A percentile compares a stretch with the other conserved stretches of the same genome.
Evolutionary conservation across 305 asterid species (phyloP).

Genomic region (Solanum hybrid): DNA sequence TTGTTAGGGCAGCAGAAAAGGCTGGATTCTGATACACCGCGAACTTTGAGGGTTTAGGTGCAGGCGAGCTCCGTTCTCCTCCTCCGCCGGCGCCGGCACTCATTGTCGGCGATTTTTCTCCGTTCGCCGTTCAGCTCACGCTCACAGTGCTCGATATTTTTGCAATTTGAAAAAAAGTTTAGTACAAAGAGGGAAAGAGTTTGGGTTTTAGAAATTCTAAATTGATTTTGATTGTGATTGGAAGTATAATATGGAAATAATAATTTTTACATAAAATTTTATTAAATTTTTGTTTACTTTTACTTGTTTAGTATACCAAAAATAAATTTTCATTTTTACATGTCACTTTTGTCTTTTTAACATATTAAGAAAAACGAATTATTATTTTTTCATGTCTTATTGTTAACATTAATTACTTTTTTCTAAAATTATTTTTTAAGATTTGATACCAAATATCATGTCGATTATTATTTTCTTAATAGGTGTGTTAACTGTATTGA

Average conservation of each 20-base stretch:
- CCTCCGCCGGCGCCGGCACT: not conserved
- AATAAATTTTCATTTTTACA: too few species aligned
- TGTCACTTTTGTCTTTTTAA: too few species aligned
- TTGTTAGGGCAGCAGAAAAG: conserved; percentile 74
- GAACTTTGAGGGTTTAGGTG: conserved; percentile 47
- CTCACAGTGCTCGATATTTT: not conserved
- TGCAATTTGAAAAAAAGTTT: not conserved
- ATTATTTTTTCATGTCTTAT: not conserved
- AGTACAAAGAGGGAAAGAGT: not conserved
- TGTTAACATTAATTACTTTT: too few species aligned
- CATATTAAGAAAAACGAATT: too few species aligned
- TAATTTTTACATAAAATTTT: not conserved
- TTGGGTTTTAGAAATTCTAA: not conserved
- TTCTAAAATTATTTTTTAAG: too few species aligned
- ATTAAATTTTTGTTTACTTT: too few species aligned
- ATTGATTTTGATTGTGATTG: not conserved
- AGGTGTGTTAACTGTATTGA: not conserved
- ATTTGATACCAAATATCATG: too few species aligned
- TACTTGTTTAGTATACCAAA: too few species aligned
- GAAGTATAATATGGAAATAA: not conserved
- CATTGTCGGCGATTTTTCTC: not conserved
- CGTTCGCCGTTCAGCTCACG: not conserved
- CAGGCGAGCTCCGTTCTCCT: conserved; percentile 20
- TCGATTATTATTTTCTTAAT: not conserved
- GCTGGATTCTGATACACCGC: conserved; percentile 79